Conservation (phyloP, 768 basidiomycete species). For the Basidioascus undulatus region DNA sequence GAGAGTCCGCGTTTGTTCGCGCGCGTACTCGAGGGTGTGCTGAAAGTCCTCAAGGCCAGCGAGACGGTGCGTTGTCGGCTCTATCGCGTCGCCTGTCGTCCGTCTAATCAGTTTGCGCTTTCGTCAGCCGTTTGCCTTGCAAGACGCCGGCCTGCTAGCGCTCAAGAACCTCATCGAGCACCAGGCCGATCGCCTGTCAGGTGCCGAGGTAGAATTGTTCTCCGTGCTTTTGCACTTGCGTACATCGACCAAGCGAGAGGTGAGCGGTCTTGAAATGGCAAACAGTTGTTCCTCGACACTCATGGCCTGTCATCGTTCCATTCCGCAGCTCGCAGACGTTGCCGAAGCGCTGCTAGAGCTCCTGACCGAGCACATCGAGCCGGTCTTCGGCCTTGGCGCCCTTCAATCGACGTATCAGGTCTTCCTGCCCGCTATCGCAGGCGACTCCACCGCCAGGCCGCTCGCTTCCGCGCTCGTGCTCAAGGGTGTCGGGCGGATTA, state of each 20-base stretch:
- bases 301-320: background rate
- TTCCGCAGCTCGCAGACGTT: conserved; percentile 46
- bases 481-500: conserved; percentile 59
- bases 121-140: conserved; percentile 4
- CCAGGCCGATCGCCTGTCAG: conserved; percentile 47
- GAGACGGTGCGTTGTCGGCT: background rate
- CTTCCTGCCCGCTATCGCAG: conserved; percentile 37
- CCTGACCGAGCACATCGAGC: conserved; percentile 44
- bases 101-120: background rate
- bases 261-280: conserved; percentile 22
- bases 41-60: conserved; percentile 28
- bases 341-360: conserved; percentile 59
- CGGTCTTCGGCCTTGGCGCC: conserved; percentile 63
- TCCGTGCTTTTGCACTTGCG: conserved; percentile 43
- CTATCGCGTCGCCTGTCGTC: background rate
- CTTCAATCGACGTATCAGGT: conserved; percentile 45
- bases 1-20: too few relatives aligned
- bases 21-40: conserved; percentile 43
- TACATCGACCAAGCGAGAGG: conserved; percentile 44
- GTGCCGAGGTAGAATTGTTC: conserved; percentile 54
- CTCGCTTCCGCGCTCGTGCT: conserved; percentile 58
- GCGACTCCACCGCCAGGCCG: conserved; percentile 30
- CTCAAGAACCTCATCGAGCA: conserved; percentile 64
- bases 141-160: conserved; percentile 49
- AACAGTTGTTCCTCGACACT: background rate